A percentile compares a stretch with the other conserved stretches of the same genome.
These are phyloP conservation scores for Xylariaceae sp. DNA, from an alignment of 2,329 filamentous ascomycete genomes.

Conservation along the genomic window DNA sequence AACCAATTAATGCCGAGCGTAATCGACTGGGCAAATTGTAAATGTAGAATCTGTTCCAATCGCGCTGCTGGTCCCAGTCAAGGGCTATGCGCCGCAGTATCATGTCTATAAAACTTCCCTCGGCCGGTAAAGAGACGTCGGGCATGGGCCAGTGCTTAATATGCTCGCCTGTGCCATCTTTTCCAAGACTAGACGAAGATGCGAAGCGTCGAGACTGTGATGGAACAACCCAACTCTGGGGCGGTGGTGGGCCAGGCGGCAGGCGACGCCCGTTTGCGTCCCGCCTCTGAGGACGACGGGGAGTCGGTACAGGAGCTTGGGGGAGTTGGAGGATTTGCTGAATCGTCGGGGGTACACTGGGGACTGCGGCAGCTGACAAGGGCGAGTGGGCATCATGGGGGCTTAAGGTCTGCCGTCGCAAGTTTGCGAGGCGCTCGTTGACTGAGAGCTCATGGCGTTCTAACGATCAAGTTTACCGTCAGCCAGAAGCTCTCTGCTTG, in stretches of 20 bases:
- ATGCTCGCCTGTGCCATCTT: slow-evolving; percentile 3
- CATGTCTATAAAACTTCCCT: slow-evolving; percentile 47
- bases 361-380: slow-evolving; percentile 32
- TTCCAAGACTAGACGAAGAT: slow-evolving; percentile 17
- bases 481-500: not conserved
- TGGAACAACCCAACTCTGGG: slow-evolving; percentile 49
- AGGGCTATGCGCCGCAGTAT: slow-evolving; percentile 45
- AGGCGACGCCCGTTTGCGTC: slow-evolving; percentile 46
- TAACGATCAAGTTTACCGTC: slow-evolving; percentile 14
- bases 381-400: slow-evolving; percentile 30
- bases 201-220: slow-evolving; percentile 31
- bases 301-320: slow-evolving; percentile 48
- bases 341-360: slow-evolving; percentile 56
- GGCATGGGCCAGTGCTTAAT: slow-evolving; percentile 37
- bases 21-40: slow-evolving; percentile 50
- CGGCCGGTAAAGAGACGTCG: slow-evolving; percentile 39
- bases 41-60: slow-evolving; percentile 54
- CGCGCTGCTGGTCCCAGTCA: slow-evolving; percentile 51
- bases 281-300: slow-evolving; percentile 42
- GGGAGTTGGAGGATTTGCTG: slow-evolving; percentile 55
- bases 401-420: slow-evolving; percentile 43
- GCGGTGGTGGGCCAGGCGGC: slow-evolving; percentile 55
- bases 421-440: slow-evolving; percentile 55
- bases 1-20: slow-evolving; percentile 47
- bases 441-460: slow-evolving; percentile 42